Conservation (phyloP, 139 green algal species). For the Desmodesmus armatus region DNA sequence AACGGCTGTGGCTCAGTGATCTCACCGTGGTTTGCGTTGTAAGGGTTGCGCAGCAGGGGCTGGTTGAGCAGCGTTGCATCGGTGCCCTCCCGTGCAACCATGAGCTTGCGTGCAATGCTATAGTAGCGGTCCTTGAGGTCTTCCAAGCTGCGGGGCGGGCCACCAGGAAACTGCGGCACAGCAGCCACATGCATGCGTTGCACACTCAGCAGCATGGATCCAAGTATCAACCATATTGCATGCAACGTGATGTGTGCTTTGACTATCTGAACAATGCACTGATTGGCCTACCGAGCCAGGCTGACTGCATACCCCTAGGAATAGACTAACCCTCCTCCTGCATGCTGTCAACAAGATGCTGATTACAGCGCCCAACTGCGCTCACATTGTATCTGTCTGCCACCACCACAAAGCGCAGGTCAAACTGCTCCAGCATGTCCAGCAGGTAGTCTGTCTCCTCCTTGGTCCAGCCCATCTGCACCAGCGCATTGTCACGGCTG, state of each 20-base stretch:
- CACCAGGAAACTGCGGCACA: constrained; percentile 60
- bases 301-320: too few relatives aligned
- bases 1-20: too few relatives aligned
- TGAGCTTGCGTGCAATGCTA: constrained; percentile 77
- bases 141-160: constrained; percentile 72
- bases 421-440: constrained; percentile 79
- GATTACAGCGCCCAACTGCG: too few relatives aligned
- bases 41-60: constrained; percentile 81
- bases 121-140: constrained; percentile 95
- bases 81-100: constrained; percentile 69
- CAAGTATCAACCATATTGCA: too few relatives aligned
- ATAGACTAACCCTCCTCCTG: too few relatives aligned
- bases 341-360: too few relatives aligned
- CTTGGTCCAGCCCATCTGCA: constrained; percentile 66
- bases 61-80: constrained; percentile 76
- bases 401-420: constrained; percentile 87
- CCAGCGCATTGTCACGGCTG: constrained; percentile 7
- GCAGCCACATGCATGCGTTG: not conserved
- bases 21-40: constrained; percentile 63
- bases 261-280: too few relatives aligned
- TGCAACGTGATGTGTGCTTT: too few relatives aligned
- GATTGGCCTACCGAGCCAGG: too few relatives aligned
- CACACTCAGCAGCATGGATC: not conserved
- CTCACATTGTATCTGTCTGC: constrained; percentile 85
- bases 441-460: constrained; percentile 94